phyloP scores from a whole-genome alignment of 257 asterid species.

The Solanum piurae region DNA sequence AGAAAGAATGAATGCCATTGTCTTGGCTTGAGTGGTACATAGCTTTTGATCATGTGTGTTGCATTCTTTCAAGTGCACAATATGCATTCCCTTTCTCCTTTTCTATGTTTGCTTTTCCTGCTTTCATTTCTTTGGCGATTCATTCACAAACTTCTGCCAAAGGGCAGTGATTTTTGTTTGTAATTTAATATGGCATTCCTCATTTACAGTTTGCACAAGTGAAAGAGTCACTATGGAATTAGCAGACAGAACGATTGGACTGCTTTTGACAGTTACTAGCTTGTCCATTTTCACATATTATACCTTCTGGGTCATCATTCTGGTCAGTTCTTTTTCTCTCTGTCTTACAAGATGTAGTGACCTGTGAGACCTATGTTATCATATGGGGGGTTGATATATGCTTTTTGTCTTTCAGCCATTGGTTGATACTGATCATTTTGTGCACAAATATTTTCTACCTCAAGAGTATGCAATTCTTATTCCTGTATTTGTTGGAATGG shows the following conservation, averaged over 20 bases:
- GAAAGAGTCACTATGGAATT: slow-evolving; percentile 35
- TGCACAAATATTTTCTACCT: slow-evolving; percentile 85
- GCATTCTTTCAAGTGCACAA: not conserved
- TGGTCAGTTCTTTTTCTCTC: slow-evolving; percentile 37
- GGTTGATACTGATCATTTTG: slow-evolving; percentile 80
- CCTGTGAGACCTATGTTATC: not conserved
- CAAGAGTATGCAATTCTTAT: slow-evolving; percentile 67
- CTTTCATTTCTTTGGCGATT: not conserved
- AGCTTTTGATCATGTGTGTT: not conserved
- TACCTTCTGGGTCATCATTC: slow-evolving; percentile 84
- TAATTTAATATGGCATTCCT: not conserved
- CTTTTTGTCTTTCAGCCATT: slow-evolving; percentile 56
- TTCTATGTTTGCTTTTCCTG: not conserved
- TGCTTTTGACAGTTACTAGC: slow-evolving; percentile 64
- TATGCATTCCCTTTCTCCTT: not conserved
- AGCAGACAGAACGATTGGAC: slow-evolving; percentile 79
- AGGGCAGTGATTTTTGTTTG: not conserved
- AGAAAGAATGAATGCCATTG: not conserved
- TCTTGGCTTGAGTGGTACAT: not conserved
- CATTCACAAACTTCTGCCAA: not conserved
- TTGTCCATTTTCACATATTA: slow-evolving; percentile 78
- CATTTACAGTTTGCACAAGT: not conserved
- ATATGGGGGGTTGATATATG: not conserved
- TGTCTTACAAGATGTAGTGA: not conserved
- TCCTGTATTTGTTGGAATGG: slow-evolving; percentile 59